Percentiles rank a stretch among this genome's conserved stretches.
Conservation (phyloP, 805 yeast species). For the Kuraishia ogatae region DNA sequence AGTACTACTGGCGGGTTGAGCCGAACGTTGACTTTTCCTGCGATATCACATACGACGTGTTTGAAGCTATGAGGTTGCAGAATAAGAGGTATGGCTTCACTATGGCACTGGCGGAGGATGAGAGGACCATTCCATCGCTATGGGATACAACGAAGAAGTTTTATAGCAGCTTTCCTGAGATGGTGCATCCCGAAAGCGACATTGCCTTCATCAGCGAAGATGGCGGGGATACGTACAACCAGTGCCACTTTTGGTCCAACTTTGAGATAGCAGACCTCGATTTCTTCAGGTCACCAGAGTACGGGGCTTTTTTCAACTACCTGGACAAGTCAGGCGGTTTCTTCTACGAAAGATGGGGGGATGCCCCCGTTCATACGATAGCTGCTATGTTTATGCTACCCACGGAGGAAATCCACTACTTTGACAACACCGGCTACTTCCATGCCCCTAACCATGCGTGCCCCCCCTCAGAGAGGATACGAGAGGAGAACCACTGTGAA, state of each 20-base stretch:
- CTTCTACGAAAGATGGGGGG: conserved; percentile 76
- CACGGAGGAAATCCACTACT: neutral
- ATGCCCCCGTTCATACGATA: conserved; percentile 65
- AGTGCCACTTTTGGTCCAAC: conserved; percentile 59
- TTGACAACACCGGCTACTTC: conserved; percentile 33
- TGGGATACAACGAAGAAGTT: conserved; percentile 39
- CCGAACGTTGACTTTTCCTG: conserved; percentile 41
- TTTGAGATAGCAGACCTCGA: conserved; percentile 56
- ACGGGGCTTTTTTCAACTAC: conserved; percentile 41
- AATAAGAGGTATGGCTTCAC: conserved; percentile 41
- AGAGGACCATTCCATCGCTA: conserved; percentile 36
- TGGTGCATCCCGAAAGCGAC: conserved; percentile 28
- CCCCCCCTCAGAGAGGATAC: conserved; percentile 37
- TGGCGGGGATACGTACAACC: conserved; percentile 35
- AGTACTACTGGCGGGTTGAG: conserved; percentile 54
- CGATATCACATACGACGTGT: conserved; percentile 43
- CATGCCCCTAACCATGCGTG: conserved; percentile 51
- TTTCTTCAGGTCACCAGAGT: conserved; percentile 49
- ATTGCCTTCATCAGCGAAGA: conserved; percentile 33
- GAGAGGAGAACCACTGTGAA: conserved; percentile 37
- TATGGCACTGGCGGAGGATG: conserved; percentile 39
- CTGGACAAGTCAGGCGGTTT: conserved; percentile 59
- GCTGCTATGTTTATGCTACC: conserved; percentile 55
- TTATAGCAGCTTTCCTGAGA: conserved; percentile 27
- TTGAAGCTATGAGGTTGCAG: conserved; percentile 37